Conservation (phyloP, 1,284 basidiomycete species). For the Puccinia sorghi region DNA sequence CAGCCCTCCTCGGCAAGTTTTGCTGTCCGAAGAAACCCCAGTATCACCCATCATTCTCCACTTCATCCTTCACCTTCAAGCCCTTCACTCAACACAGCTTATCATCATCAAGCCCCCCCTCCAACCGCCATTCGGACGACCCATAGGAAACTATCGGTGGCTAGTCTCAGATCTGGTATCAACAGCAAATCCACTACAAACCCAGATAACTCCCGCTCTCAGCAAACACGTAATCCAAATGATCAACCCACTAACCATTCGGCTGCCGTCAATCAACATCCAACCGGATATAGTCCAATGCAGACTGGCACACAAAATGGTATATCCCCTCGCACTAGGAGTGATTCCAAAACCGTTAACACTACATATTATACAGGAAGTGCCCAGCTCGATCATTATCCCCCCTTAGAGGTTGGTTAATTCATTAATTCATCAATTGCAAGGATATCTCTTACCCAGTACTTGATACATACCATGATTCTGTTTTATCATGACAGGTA, state of each 20-base stretch:
- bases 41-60: neutral
- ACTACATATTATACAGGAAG: constrained; percentile 8
- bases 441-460: too few relatives aligned
- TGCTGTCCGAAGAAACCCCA: neutral
- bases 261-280: constrained; percentile 4
- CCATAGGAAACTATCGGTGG: constrained; percentile 27
- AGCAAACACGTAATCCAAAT: constrained; percentile 7
- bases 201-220: constrained; percentile 2
- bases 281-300: constrained; percentile 4
- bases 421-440: neutral
- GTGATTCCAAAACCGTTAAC: constrained; percentile 30
- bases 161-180: constrained; percentile 23
- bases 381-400: constrained; percentile 12
- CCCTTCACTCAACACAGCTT: constrained; percentile 8
- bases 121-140: neutral
- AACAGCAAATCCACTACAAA: constrained; percentile 7
- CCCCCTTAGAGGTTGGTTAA: constrained; percentile 39
- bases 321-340: constrained; percentile 27
- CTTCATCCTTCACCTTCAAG: constrained; percentile 23
- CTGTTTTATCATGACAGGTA: constrained; percentile 30
- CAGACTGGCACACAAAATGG: constrained; percentile 18
- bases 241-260: constrained; percentile 1
- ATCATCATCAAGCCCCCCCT: constrained; percentile 17
- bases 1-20: neutral
- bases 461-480: too few relatives aligned